Conservation (phyloP, 2,329 filamentous ascomycete species). For the Ustulina deusta region DNA sequence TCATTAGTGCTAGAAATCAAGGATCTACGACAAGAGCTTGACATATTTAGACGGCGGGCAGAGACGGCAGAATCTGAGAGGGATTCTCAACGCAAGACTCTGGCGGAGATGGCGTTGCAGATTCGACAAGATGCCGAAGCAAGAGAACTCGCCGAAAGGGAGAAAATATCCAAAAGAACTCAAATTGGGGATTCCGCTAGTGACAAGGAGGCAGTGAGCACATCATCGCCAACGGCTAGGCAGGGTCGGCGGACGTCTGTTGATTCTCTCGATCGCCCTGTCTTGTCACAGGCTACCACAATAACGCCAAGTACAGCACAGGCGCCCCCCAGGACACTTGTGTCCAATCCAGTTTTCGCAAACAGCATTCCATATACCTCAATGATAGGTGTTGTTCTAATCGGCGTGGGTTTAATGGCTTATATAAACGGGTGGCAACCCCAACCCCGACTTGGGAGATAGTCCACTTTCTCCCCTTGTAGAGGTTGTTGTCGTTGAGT, state of each 20-base stretch:
- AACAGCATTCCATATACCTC: slow-evolving; percentile 80
- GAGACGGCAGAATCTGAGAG: slow-evolving; percentile 85
- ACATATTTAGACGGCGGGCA: slow-evolving; percentile 80
- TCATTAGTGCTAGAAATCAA: slow-evolving; percentile 83
- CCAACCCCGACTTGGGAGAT: slow-evolving; percentile 52
- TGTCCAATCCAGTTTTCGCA: slow-evolving; percentile 60
- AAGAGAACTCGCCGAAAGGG: slow-evolving; percentile 58
- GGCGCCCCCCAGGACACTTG: slow-evolving; percentile 55
- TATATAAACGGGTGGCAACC: slow-evolving; percentile 86
- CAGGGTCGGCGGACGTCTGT: slow-evolving; percentile 47
- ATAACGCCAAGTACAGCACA: slow-evolving; percentile 59
- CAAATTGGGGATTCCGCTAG: slow-evolving; percentile 37
- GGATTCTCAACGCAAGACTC: slow-evolving; percentile 75
- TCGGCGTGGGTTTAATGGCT: slow-evolving; percentile 87
- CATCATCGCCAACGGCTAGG: slow-evolving; percentile 45
- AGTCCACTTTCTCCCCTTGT: neutral
- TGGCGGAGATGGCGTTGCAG: slow-evolving; percentile 89
- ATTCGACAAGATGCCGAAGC: slow-evolving; percentile 77
- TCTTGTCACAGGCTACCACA: slow-evolving; percentile 62
- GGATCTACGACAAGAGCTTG: slow-evolving; percentile 82
- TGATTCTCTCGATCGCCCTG: slow-evolving; percentile 56
- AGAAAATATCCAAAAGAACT: slow-evolving; percentile 53
- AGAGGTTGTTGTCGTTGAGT: neutral
- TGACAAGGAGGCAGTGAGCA: slow-evolving; percentile 43
- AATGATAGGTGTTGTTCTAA: slow-evolving; percentile 82